These are phyloP conservation scores for Hypericum perforatum DNA, from an alignment of 345 rosid genomes.

Conservation along the genomic window DNA sequence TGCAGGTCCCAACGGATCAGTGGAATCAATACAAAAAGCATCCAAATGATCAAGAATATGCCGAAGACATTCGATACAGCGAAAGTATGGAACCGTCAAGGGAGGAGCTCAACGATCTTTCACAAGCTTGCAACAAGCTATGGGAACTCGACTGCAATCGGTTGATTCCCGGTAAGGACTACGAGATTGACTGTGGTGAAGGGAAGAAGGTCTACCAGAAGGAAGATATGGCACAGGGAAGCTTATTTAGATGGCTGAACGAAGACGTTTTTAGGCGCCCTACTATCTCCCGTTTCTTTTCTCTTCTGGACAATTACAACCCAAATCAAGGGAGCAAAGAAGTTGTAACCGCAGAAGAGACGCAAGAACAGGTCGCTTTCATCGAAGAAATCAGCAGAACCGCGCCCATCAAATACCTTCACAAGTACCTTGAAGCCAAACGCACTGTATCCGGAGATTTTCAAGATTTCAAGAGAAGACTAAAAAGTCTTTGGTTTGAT, in stretches of 20 bases:
- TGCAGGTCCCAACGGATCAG: conserved; percentile 57
- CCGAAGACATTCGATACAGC: conserved; percentile 40
- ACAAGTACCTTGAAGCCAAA: conserved; percentile 50
- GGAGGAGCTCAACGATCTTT: conserved; percentile 66
- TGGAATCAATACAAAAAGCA: conserved; percentile 68
- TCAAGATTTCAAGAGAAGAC: conserved; percentile 60
- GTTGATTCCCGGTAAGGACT: conserved; percentile 68
- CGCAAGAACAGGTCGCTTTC: conserved; percentile 78
- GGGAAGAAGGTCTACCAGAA: conserved; percentile 71
- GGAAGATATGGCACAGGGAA: conserved; percentile 72
- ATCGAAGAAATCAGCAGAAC: conserved; percentile 92
- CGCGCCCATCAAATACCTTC: conserved; percentile 73
- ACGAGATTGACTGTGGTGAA: conserved; percentile 81
- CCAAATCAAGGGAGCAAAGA: conserved; percentile 69
- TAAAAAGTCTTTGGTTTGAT: conserved; percentile 77
- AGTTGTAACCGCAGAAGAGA: conserved; percentile 75
- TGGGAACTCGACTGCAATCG: conserved; percentile 87
- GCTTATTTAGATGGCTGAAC: conserved; percentile 53
- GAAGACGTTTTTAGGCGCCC: conserved; percentile 65
- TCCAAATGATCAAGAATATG: conserved; percentile 61
- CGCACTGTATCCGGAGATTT: conserved; percentile 51
- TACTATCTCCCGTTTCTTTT: conserved; percentile 73
- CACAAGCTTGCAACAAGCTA: conserved; percentile 74
- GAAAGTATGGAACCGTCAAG: conserved; percentile 41
- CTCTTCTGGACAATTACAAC: conserved; percentile 85